Conservation (phyloP, 495 filamentous ascomycete species). For the Penicillium soppii region DNA sequence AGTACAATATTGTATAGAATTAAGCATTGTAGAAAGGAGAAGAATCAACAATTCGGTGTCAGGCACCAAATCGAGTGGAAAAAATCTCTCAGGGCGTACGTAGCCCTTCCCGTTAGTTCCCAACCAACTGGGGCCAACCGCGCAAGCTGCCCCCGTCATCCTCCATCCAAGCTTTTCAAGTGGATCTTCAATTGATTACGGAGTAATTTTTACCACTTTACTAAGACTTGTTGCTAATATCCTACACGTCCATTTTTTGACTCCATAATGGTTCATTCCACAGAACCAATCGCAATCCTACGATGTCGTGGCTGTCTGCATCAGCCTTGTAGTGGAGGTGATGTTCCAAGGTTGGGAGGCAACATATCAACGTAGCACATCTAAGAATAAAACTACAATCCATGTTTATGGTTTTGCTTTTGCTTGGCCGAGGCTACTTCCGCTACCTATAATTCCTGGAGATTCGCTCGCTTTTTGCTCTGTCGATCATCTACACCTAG, state of each 20-base stretch:
- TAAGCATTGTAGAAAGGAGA: background rate
- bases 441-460: slow-evolving; percentile 1
- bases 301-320: background rate
- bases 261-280: slow-evolving; percentile 2
- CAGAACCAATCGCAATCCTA: slow-evolving; percentile 10
- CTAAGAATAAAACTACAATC: slow-evolving; percentile 12
- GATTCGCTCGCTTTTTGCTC: background rate
- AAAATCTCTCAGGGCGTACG: slow-evolving; percentile 12
- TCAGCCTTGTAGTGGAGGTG: slow-evolving; percentile 7
- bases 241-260: background rate
- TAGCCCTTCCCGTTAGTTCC: slow-evolving; percentile 17
- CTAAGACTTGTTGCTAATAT: background rate
- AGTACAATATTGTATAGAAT: no score
- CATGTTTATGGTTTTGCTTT: background rate
- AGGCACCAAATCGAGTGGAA: background rate
- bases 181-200: slow-evolving; percentile 2
- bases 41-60: background rate
- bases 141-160: slow-evolving; percentile 29
- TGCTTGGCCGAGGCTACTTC: background rate
- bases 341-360: slow-evolving; percentile 9
- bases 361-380: slow-evolving; percentile 8
- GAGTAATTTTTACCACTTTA: no score
- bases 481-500: background rate
- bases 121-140: slow-evolving; percentile 12
- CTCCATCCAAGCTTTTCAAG: slow-evolving; percentile 11